These are phyloP conservation scores for Fusarium sp. DNA, from an alignment of 2,329 filamentous ascomycete genomes.

Conservation along the genomic window DNA sequence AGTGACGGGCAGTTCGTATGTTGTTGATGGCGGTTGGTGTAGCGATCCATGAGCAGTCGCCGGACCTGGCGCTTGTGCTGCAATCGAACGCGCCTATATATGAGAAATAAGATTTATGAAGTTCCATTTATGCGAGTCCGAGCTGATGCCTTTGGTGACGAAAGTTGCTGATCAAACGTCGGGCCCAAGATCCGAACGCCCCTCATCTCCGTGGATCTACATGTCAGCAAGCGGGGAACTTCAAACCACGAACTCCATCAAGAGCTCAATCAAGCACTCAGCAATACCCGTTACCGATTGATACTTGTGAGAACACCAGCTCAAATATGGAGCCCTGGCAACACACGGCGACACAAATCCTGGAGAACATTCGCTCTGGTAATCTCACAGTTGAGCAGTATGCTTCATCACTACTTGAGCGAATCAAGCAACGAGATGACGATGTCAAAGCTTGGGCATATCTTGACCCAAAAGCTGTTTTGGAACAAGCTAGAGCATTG, in stretches of 20 bases:
- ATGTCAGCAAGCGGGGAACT: slow-evolving; percentile 9
- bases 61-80: too few species aligned
- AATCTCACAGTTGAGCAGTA: slow-evolving; percentile 61
- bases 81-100: accelerated
- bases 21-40: slow-evolving; percentile 48
- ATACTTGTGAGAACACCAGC: accelerated
- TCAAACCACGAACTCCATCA: not conserved
- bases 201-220: slow-evolving; percentile 10
- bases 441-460: slow-evolving; percentile 62
- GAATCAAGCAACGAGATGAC: slow-evolving; percentile 54
- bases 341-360: slow-evolving; percentile 54
- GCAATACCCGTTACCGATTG: accelerated
- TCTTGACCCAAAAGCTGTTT: slow-evolving; percentile 53
- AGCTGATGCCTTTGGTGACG: not conserved
- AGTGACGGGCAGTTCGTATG: slow-evolving; percentile 54
- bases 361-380: slow-evolving; percentile 50
- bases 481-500: slow-evolving; percentile 58
- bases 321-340: slow-evolving; percentile 1
- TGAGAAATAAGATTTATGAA: accelerated
- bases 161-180: not conserved
- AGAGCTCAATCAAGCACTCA: too few species aligned
- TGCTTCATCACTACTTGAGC: slow-evolving; percentile 56
- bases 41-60: slow-evolving; percentile 21
- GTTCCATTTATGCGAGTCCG: accelerated
- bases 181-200: not conserved